Base-by-base conservation (phyloP, 768 basidiomycete genomes). In the Phlebiopsis gigantea region DNA sequence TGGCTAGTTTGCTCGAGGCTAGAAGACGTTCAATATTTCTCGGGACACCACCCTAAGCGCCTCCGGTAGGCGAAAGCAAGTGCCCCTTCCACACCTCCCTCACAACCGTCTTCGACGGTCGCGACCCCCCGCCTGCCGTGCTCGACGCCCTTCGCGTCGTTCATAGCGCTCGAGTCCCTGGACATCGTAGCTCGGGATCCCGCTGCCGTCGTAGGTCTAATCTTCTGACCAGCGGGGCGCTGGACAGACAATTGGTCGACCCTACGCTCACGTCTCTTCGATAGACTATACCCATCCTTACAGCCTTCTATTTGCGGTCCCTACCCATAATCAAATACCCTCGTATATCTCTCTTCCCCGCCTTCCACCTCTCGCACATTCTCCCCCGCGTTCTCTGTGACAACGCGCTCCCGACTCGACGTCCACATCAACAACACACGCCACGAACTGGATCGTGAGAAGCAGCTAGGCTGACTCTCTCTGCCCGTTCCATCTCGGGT, bases 231-330 rank as follows among this genome's bases (percentile, higher is more conserved):
- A 2, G 25, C 54, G 54, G 44, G 45, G 24, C 54, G 55, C 55
- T 39, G n/a, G 9, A 21, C 42, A 54, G 43, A 54, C 53, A 54
- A 54, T 54, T 54, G 53, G 9, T 42, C 29, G 53, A 44, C 44
- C 15, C 29, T 17, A 9, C 22, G 28, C 31, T 25, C 53, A 31
- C 28, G 9, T 17, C 53, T n/a, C 26, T 44, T 22, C 4, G 41
- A 44, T 54, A 46, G 43, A 54, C 53, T 46, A 54, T 54, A 54
- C 43, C 53, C 42, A 44, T 54, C 53, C 52, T 44, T 44, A 44
- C 44, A 45, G 1, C 43, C 53, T 54, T 54, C 42, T 46, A 54
- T 46, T 54, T 30, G 53, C 53, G 42, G 53, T 44, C 44, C 14
- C 21, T 42, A 29, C 42, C 19, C 31, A 7, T 44, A 45, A 29